These are phyloP conservation scores for Flaveria robusta DNA, from an alignment of 129 eudicot species.

Conservation along the genomic window DNA sequence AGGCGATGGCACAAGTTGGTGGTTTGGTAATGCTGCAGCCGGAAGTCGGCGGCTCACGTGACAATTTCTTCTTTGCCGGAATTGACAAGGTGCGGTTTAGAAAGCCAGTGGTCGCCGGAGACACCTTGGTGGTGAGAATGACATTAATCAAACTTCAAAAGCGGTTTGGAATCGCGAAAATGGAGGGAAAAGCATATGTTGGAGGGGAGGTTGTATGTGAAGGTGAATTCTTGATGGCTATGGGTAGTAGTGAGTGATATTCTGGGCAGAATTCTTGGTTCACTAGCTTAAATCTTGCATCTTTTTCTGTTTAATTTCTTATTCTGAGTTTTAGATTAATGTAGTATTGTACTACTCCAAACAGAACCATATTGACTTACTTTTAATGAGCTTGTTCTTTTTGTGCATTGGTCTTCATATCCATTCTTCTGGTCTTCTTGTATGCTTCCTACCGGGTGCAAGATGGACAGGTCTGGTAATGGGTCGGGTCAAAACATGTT, in stretches of 20 bases:
- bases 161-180: conserved; percentile 80
- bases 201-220: conserved; percentile 83
- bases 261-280: background rate
- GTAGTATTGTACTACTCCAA: conserved; percentile 16
- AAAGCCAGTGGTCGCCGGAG: conserved; percentile 83
- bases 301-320: background rate
- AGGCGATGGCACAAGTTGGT: conserved; percentile 96
- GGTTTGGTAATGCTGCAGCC: conserved; percentile 85
- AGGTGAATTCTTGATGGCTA: conserved; percentile 87
- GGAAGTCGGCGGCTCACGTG: conserved; percentile 73
- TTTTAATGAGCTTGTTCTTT: conserved; percentile 9
- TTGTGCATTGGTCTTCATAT: background rate
- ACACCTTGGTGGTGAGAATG: conserved; percentile 86
- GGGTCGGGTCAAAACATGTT: background rate
- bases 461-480: background rate
- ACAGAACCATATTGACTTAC: background rate
- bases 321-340: background rate
- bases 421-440: background rate
- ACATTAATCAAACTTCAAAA: conserved; percentile 72
- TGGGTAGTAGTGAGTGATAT: conserved; percentile 53
- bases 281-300: conserved; percentile 25
- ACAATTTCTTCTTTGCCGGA: conserved; percentile 88
- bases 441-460: background rate
- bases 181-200: conserved; percentile 93
- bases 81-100: conserved; percentile 85